Evolutionary conservation across 257 asterid species (phyloP).

Genomic region (Solanum sejunctum): DNA sequence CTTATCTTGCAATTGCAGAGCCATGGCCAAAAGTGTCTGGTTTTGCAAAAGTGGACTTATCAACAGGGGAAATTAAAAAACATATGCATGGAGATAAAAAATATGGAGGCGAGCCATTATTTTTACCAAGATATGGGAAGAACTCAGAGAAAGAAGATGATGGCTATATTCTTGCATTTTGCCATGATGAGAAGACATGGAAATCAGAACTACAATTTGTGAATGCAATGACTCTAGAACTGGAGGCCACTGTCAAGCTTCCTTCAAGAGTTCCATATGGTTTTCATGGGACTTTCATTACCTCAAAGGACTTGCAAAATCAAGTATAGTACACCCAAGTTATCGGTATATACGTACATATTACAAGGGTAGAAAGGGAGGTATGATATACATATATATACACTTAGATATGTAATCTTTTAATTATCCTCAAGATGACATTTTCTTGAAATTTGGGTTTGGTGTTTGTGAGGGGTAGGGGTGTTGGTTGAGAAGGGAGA

Average conservation of each 20-base stretch:
- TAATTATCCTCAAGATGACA: not conserved
- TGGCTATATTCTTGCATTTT: conserved; percentile 39
- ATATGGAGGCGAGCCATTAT: conserved; percentile 64
- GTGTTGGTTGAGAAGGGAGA: not conserved
- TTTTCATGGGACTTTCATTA: conserved; percentile 67
- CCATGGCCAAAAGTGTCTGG: conserved; percentile 81
- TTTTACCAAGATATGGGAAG: conserved; percentile 23
- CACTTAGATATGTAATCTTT: not conserved
- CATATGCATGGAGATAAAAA: conserved; percentile 32
- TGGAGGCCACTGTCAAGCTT: conserved; percentile 37
- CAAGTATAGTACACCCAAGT: conserved; percentile 13
- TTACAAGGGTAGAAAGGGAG: not conserved
- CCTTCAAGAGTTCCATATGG: conserved; percentile 86
- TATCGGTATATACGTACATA: not conserved
- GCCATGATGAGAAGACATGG: conserved; percentile 42
- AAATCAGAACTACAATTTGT: conserved; percentile 57
- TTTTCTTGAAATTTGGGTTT: not conserved
- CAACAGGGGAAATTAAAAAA: conserved; percentile 31
- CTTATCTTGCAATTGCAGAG: conserved; percentile 60
- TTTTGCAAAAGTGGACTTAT: conserved; percentile 46
- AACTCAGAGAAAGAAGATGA: conserved; percentile 31
- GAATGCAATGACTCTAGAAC: conserved; percentile 32
- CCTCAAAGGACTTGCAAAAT: conserved; percentile 26
- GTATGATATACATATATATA: not conserved
- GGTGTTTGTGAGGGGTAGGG: not conserved